Evolutionary conservation across 2,329 filamentous ascomycete species (phyloP), one percentile per base, ranked within the genome.

Genomic region (Fusarium sp.): DNA sequence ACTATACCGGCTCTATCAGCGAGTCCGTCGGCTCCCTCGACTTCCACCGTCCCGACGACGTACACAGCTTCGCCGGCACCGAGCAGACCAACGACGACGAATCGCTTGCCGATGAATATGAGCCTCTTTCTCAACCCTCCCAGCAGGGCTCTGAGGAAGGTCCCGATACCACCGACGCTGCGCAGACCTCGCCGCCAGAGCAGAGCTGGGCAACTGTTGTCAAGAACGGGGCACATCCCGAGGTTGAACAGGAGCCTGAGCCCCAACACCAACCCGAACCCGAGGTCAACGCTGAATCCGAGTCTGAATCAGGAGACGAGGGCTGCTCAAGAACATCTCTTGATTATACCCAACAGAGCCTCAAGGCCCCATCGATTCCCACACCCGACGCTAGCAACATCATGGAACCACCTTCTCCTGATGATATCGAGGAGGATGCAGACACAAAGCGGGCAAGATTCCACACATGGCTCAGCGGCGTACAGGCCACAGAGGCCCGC

Each of bases 21-120:
- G 86, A 85, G 76, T 89, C 87, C n/a, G 81, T 87, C 33, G 84
- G 85, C 70, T 89, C 87, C 8, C 84, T 88, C 64, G 86, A 87
- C 62, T 84, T 84, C 45, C 83, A 85, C 47, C 85, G 84, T 22
- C 81, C 86, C 32, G 87, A 89, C 63, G 88, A 90, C 69, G 84
- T 88, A 7, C 86, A 88, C 58, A 89, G 87, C 74, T 80, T 89
- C 52, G 80, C 85, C 66, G 87, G 84, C 17, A 87, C 87, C 32
- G 86, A 89, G 66, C 82, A 84, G 33, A 86, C 85, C 30, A 83
- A 84, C 56, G 86, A 87, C 63, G 85, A 86, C 50, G 82, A 83
- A 56, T 83, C 81, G 30, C 52, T 83, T 6, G 74, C 76, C 25
- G 84, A 85, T 69, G 83, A 83, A 43, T 65, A 70, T 54, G 80